Evolutionary conservation across 177 flowering plant genomes (phyloP), one percentile per base, ranked within the genome.

Genomic region (Vitis hybrid): DNA sequence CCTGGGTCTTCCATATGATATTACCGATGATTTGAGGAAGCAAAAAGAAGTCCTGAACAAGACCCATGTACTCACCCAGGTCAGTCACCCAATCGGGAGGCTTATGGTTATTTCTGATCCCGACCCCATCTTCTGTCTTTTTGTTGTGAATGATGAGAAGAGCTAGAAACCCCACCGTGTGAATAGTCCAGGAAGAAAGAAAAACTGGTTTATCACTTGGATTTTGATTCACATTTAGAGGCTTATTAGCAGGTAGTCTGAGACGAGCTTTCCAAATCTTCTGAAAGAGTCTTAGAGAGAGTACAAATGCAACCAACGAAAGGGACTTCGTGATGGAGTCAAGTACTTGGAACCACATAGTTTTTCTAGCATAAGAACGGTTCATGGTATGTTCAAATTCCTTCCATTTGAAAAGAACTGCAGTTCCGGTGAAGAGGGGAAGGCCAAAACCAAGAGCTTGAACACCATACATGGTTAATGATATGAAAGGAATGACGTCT

Each of bases 21-120:
- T 90, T 94, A 35, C 91, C 96, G 24, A 94, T 82, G 27, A 92
- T 82, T 72, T 94, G 97, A 57, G 98, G 97, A 67, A 94, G 88
- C 67, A 94, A 76, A 83, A 89, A 94, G 54, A 92, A 86, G 66
- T 92, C 97, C 72, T 94, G 94, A 69, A 87, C 83, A 30, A 92
- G 88, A 69, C 98, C 98, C 14, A 86, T 71, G 74, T 94, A 92
- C 82, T 92, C 97, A 72, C 87, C 88, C 7, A 92, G 81, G 69
- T 86, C 76, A 12, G 80, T 81, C 76, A 83, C 87, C 98, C 97
- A 92, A 59, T 73, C 83, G 14, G 54, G 67, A 11, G 73, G 35
- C 8, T 65, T 68, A 58, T 63, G 79, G 13, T 79, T 71, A 66
- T 78, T 81, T 40, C 46, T 40, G 46, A 7, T 40, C 46, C 46